phyloP scores from a whole-genome alignment of 139 green algal genomes.

The Pleodorina starrii region DNA sequence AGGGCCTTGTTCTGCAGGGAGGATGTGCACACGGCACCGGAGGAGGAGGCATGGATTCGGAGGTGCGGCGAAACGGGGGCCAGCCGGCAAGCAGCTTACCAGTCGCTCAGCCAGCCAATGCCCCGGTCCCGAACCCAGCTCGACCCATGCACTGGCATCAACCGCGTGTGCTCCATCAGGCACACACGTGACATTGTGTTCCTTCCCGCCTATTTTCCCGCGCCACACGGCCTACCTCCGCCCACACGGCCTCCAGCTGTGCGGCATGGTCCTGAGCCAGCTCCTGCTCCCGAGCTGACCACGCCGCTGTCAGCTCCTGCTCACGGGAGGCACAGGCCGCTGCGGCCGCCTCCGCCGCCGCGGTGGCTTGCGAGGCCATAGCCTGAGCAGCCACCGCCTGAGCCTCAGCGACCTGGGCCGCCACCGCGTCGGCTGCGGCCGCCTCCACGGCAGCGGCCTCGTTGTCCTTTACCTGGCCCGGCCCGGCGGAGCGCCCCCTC shows the following conservation, averaged over 20 bases:
- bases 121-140: too few relatives aligned
- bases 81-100: too few relatives aligned
- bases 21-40: neutral
- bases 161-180: too few relatives aligned
- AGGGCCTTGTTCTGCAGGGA: constrained; percentile 18
- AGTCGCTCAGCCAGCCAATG: too few relatives aligned
- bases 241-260: constrained; percentile 24
- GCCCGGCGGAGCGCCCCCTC: too few relatives aligned
- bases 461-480: too few relatives aligned
- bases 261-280: constrained; percentile 22
- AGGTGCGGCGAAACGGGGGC: neutral
- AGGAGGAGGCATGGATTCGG: neutral
- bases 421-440: neutral
- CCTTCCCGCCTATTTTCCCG: too few relatives aligned
- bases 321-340: too few relatives aligned
- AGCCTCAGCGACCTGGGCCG: neutral
- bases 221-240: constrained; percentile 17
- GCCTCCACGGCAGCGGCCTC: neutral
- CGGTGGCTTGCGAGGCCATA: neutral
- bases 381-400: neutral
- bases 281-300: neutral
- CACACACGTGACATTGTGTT: too few relatives aligned
- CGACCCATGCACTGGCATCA: too few relatives aligned
- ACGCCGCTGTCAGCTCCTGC: neutral
- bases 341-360: neutral